A percentile compares a stretch with the other conserved stretches of the same genome.
These are phyloP conservation scores for Rhodotorula diobovata DNA, from an alignment of 768 basidiomycete genomes.

Conservation along the genomic window DNA sequence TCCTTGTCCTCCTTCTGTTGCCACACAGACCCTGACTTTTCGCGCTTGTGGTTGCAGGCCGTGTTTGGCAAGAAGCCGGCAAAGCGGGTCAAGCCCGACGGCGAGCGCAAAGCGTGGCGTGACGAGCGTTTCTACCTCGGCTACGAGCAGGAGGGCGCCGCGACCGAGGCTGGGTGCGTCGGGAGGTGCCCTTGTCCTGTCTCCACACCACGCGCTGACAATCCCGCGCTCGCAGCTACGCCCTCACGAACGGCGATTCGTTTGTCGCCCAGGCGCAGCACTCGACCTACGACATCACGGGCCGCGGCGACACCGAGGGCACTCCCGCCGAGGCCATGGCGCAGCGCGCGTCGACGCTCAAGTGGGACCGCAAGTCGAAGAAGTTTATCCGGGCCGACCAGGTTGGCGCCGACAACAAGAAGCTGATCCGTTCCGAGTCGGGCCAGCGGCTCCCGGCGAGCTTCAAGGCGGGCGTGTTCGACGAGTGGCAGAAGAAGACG, in stretches of 20 bases:
- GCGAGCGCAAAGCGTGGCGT: slow-evolving; percentile 55
- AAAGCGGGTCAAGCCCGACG: slow-evolving; percentile 44
- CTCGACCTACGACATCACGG: slow-evolving; percentile 74
- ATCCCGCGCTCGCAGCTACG: slow-evolving; percentile 60
- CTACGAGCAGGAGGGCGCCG: slow-evolving; percentile 78
- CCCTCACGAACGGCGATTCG: slow-evolving; percentile 75
- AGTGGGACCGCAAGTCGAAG: slow-evolving; percentile 96
- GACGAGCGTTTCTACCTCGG: slow-evolving; percentile 89
- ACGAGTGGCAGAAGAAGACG: slow-evolving; percentile 85
- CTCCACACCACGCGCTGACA: not conserved
- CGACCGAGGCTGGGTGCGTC: slow-evolving; percentile 80
- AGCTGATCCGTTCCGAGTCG: slow-evolving; percentile 86
- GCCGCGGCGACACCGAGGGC: slow-evolving; percentile 63
- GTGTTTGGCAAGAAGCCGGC: slow-evolving; percentile 61
- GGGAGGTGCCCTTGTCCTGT: not conserved
- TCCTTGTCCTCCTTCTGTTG: not conserved
- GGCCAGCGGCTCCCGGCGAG: slow-evolving; percentile 84
- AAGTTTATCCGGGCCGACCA: slow-evolving; percentile 84
- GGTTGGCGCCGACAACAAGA: slow-evolving; percentile 82
- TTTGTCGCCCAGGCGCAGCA: slow-evolving; percentile 77
- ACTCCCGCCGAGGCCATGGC: slow-evolving; percentile 54
- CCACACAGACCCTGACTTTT: not conserved
- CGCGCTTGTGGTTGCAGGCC: slow-evolving; percentile 50
- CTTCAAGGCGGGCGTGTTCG: slow-evolving; percentile 87
- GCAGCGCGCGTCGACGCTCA: slow-evolving; percentile 57